Conservation (phyloP, 768 basidiomycete species). For the Tricholoma sp. region DNA sequence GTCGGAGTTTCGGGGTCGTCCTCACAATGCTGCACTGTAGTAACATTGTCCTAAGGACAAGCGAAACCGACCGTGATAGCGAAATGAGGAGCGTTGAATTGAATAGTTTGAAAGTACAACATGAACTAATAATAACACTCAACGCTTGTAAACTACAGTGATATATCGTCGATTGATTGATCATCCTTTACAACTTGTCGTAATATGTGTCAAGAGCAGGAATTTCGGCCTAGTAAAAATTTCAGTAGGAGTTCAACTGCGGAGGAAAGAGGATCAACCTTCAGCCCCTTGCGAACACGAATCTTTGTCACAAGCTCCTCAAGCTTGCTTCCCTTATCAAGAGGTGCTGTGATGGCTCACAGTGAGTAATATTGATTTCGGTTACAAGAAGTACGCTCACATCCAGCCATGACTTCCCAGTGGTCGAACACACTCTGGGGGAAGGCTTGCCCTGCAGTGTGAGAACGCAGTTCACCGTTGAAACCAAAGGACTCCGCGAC, state of each 20-base stretch:
- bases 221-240: constrained; percentile 64
- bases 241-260: constrained; percentile 1
- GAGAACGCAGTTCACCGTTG: constrained; percentile 91
- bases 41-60: too few species aligned
- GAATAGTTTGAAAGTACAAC: constrained; percentile 61
- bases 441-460: constrained; percentile 97
- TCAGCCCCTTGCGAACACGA: constrained; percentile 93
- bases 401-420: constrained; percentile 83
- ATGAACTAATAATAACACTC: constrained; percentile 6
- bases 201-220: constrained; percentile 87
- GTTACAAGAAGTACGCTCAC: constrained; percentile 36
- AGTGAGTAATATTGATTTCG: neutral
- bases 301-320: constrained; percentile 80
- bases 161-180: neutral
- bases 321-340: constrained; percentile 89
- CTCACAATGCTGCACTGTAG: too few species aligned
- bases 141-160: constrained; percentile 5
- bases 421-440: constrained; percentile 94
- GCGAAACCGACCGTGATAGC: neutral
- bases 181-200: constrained; percentile 71
- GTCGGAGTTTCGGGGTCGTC: too few species aligned
- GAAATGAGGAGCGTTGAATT: neutral
- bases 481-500: constrained; percentile 95
- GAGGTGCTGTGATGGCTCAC: constrained; percentile 43
- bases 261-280: constrained; percentile 35